These are phyloP conservation scores for Hydrangea macrophylla DNA, from an alignment of 148 eudicot species.

Conservation along the genomic window DNA sequence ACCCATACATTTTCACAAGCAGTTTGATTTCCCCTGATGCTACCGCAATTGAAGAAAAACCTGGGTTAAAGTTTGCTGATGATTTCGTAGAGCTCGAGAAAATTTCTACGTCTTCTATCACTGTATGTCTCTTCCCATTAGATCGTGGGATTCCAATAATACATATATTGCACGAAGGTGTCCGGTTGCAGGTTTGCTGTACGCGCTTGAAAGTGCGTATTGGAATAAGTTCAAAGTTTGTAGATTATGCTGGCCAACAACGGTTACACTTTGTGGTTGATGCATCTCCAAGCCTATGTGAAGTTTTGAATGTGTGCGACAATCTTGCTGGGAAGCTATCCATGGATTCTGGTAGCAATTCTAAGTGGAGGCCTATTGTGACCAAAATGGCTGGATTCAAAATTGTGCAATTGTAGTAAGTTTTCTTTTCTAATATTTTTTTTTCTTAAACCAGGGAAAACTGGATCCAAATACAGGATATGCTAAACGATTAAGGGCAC, in stretches of 20 bases:
- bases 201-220: slow-evolving; percentile 57
- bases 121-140: slow-evolving; percentile 38
- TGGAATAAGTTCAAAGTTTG: slow-evolving; percentile 63
- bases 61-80: slow-evolving; percentile 27
- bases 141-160: slow-evolving; percentile 46
- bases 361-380: slow-evolving; percentile 83
- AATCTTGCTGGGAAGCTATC: slow-evolving; percentile 47
- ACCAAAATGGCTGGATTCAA: slow-evolving; percentile 63
- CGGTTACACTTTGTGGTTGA: slow-evolving; percentile 73
- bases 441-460: neutral
- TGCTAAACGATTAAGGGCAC: neutral
- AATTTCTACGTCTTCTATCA: slow-evolving; percentile 48
- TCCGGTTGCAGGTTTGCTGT: slow-evolving; percentile 43
- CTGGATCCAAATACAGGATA: slow-evolving; percentile 6
- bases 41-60: slow-evolving; percentile 40
- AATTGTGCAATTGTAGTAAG: slow-evolving; percentile 81
- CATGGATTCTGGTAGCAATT: slow-evolving; percentile 56
- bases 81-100: slow-evolving; percentile 55
- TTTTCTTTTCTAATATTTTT: slow-evolving; percentile 15
- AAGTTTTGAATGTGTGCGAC: slow-evolving; percentile 67
- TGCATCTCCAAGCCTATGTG: slow-evolving; percentile 66
- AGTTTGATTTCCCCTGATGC: slow-evolving; percentile 66
- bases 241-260: slow-evolving; percentile 73
- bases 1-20: slow-evolving; percentile 59
- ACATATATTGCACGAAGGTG: slow-evolving; percentile 52